Evolutionary conservation across 2,329 filamentous ascomycete species (phyloP).

Genomic region (Plenodomus tracheiphilus): DNA sequence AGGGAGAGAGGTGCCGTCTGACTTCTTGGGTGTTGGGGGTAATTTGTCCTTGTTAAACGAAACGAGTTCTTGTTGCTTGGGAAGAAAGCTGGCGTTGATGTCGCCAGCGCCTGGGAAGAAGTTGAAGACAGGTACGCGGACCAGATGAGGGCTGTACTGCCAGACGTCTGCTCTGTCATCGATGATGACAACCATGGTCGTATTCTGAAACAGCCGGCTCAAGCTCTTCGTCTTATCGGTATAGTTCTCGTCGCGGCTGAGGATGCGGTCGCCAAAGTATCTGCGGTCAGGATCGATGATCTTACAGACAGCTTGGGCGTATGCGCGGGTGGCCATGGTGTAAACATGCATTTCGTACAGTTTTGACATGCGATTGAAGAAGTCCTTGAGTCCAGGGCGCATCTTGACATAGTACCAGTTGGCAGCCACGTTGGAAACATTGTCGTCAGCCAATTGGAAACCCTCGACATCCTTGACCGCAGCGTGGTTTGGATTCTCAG

Average conservation of each 20-base stretch:
- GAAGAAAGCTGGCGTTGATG: conserved; percentile 96
- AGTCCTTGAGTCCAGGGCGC: conserved; percentile 80
- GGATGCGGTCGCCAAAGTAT: conserved; percentile 90
- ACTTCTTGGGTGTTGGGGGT: conserved; percentile 18
- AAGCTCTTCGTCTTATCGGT: conserved; percentile 89
- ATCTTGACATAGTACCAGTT: conserved; percentile 97
- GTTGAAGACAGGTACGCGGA: conserved; percentile 94
- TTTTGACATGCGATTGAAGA: conserved; percentile 75
- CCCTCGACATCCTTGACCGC: conserved; percentile 85
- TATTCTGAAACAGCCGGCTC: conserved; percentile 90
- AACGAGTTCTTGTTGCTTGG: conserved; percentile 63
- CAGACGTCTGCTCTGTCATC: conserved; percentile 97
- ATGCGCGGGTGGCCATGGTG: conserved; percentile 98
- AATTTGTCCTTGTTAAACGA: conserved; percentile 27
- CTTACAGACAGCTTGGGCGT: conserved; percentile 86
- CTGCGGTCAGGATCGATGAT: conserved; percentile 90
- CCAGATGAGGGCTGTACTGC: conserved; percentile 88
- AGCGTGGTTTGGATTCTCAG: conserved; percentile 84
- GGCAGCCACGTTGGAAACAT: conserved; percentile 38
- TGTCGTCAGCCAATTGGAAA: conserved; percentile 87
- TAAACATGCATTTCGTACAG: conserved; percentile 97
- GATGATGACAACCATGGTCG: conserved; percentile 99
- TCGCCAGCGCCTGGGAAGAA: conserved; percentile 98
- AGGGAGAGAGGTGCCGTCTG: conserved; percentile 19
- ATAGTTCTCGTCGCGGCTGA: conserved; percentile 96